phyloP scores from a whole-genome alignment of 495 filamentous ascomycete species.

The Penicillium goetzii region DNA sequence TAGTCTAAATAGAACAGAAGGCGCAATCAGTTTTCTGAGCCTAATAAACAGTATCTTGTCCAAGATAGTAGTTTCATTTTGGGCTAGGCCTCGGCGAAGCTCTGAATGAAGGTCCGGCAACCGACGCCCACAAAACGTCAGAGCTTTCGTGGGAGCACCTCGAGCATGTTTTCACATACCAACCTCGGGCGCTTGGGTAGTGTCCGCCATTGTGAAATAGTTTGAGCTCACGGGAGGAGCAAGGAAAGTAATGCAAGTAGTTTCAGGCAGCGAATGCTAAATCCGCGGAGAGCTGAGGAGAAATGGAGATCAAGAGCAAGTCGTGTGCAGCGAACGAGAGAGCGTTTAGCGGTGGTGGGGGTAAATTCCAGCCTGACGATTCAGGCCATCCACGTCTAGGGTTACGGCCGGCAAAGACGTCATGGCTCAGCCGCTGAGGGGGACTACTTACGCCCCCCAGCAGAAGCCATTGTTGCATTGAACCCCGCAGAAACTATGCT shows the following conservation, averaged over 20 bases:
- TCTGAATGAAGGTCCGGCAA: conserved; percentile 18
- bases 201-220: conserved; percentile 49
- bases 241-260: conserved; percentile 26
- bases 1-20: conserved; percentile 66
- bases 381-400: conserved; percentile 28
- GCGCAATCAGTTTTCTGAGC: conserved; percentile 14
- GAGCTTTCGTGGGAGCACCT: conserved; percentile 41
- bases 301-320: conserved; percentile 36
- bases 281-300: conserved; percentile 31
- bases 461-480: neutral
- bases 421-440: conserved; percentile 16
- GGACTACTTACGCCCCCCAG: conserved; percentile 1
- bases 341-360: conserved; percentile 34
- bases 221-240: conserved; percentile 31
- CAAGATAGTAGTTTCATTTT: neutral
- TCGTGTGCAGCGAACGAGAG: conserved; percentile 40
- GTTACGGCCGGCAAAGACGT: conserved; percentile 33
- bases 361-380: conserved; percentile 13
- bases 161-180: conserved; percentile 41
- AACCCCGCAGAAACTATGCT: conserved; percentile 5
- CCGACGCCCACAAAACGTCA: conserved; percentile 45
- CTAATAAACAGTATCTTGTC: neutral
- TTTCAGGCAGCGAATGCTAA: conserved; percentile 26
- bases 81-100: conserved; percentile 18
- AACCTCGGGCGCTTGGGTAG: conserved; percentile 46